Conservation (phyloP, 371 early-diverging fungal genomes). For the Globomyces sp. region DNA sequence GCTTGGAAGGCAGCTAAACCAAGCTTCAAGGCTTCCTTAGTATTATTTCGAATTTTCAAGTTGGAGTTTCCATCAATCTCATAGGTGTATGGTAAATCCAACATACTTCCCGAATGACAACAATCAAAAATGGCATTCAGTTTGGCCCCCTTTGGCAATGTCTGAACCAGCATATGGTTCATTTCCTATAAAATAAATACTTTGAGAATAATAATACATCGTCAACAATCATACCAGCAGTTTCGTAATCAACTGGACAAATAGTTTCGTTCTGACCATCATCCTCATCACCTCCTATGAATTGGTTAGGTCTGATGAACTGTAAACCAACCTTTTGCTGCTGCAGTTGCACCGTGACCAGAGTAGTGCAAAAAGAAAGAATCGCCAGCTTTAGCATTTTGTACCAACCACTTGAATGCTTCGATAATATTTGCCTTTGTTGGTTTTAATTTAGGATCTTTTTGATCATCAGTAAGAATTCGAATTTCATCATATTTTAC, state of each 20-base stretch:
- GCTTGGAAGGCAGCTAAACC: constrained; percentile 30
- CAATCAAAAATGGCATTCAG: constrained; percentile 83
- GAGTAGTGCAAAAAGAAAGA: constrained; percentile 82
- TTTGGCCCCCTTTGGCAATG: constrained; percentile 78
- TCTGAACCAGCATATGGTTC: constrained; percentile 76
- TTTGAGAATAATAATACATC: constrained; percentile 52
- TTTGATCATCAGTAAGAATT: constrained; percentile 88
- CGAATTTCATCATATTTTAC: constrained; percentile 57
- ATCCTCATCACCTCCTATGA: constrained; percentile 68
- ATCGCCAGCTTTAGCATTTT: constrained; percentile 80
- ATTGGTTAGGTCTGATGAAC: constrained; percentile 25
- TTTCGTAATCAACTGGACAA: constrained; percentile 79
- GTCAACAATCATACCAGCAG: constrained; percentile 79
- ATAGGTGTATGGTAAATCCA: constrained; percentile 47
- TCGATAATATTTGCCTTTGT: constrained; percentile 78
- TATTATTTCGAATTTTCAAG: constrained; percentile 29
- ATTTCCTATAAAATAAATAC: constrained; percentile 33
- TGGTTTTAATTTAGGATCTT: constrained; percentile 61
- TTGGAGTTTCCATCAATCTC: constrained; percentile 39
- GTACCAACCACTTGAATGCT: constrained; percentile 67
- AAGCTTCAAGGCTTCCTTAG: constrained; percentile 22
- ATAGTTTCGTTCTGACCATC: constrained; percentile 84
- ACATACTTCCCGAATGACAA: constrained; percentile 46
- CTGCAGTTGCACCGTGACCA: constrained; percentile 81
- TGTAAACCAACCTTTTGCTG: constrained; percentile 38